These are phyloP conservation scores for Coemansia aciculifera DNA, from an alignment of 192 early-diverging fungal genomes.

Conservation along the genomic window DNA sequence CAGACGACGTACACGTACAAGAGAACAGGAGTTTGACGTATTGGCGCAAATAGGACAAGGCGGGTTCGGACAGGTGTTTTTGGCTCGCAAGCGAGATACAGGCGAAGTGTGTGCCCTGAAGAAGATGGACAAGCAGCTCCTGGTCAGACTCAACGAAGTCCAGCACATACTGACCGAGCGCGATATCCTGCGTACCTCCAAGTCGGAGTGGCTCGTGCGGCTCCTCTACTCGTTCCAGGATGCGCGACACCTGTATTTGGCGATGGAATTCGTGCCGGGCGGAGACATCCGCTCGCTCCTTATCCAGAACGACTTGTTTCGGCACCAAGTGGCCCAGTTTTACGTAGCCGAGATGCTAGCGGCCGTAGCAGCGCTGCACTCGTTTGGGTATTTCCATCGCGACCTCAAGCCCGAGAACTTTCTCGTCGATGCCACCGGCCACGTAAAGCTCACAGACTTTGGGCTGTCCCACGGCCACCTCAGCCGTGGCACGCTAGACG, in stretches of 20 bases:
- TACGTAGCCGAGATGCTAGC: constrained; percentile 87
- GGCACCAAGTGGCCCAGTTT: constrained; percentile 77
- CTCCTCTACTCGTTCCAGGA: constrained; percentile 91
- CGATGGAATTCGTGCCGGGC: constrained; percentile 70
- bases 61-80: constrained; percentile 76
- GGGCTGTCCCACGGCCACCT: constrained; percentile 85
- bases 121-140: constrained; percentile 71
- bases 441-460: constrained; percentile 91
- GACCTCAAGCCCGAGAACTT: constrained; percentile 58
- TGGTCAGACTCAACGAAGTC: constrained; percentile 68
- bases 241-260: constrained; percentile 66
- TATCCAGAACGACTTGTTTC: constrained; percentile 68
- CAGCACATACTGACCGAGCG: constrained; percentile 75
- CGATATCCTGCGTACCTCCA: constrained; percentile 69
- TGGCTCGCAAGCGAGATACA: constrained; percentile 70
- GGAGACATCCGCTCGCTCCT: constrained; percentile 80
- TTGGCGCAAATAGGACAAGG: constrained; percentile 77
- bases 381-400: constrained; percentile 54
- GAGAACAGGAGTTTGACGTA: constrained; percentile 67
- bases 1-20: constrained; percentile 66
- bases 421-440: constrained; percentile 60
- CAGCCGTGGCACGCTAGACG: constrained; percentile 50
- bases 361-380: constrained; percentile 68
- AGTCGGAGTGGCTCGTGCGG: constrained; percentile 83
- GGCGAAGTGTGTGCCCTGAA: constrained; percentile 73